Evolutionary conservation across 2,329 filamentous ascomycete species (phyloP), one percentile per base, ranked within the genome.

Genomic region (Talaromyces sp.): DNA sequence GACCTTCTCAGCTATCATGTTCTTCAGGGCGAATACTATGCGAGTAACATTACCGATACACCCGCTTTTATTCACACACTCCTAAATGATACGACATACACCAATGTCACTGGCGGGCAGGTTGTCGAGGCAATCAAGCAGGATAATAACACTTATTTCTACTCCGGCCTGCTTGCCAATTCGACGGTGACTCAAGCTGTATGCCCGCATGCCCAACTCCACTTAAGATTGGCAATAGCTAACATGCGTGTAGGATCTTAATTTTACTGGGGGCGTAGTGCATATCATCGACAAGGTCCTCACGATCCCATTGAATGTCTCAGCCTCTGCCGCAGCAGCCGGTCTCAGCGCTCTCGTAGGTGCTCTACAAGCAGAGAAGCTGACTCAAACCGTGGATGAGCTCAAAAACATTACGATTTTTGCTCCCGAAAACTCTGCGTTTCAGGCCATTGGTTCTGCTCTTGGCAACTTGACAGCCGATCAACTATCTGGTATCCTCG

Each of bases 231-330:
- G 1, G 24, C 13, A 0, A 3, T 59, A 19, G n/a, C 54, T 64
- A 33, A 64, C 10, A 14, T 31, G n/a, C 9, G 8, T 11, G 10
- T 16, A 64, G 62, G 54, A 64, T 41, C 62, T 64, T 24, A 64
- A 64, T 3, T 64, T 64, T 35, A 64, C 62, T 6, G 62, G 62
- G 24, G 62, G 62, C 33, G 62, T 64, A 10, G 31, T 64, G 4
- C 62, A 64, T 35, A 59, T 64, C 19, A 64, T 64, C 19, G 62
- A 64, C 56, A 64, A 64, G 16, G 54, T 64, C 35, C 62, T 64
- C 22, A 50, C 52, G 5, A 35, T 64, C 22, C 62, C 62, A 22
- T 19, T 45, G 35, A 64, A 64, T 43, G 22, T 64, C 19, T 59
- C 62, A 5, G 50, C 41, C 33, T 59, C 62, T 47, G 54, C 43